Evolutionary conservation across 345 rosid species (phyloP), one percentile per base, ranked within the genome.

Genomic region (Heritiera littoralis): DNA sequence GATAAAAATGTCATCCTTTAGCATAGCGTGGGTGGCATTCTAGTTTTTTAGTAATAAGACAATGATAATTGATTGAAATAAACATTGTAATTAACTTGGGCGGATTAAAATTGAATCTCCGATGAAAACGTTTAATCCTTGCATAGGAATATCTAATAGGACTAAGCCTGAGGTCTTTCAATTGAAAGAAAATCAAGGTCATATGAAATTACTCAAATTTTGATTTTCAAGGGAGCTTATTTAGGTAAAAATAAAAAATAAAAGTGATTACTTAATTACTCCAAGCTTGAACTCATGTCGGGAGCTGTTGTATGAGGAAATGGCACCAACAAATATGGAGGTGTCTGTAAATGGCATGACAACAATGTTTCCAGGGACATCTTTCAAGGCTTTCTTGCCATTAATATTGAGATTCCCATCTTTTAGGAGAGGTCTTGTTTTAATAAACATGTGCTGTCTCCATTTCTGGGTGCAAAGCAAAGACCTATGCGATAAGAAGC

Each of bases 201-300:
- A 59, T 58, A 13, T 58, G 63, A 58, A 58, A 8, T 20, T 58
- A n/a, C 63, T 58, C 5, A 7, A 0, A 18, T 56, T 56, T n/a
- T 56, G 11, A 56, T 8, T 2, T 7, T n/a, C 14, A 15, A 54
- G 5, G 58, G n/a, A 54, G 5, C n/a, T 54, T 54, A 52, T 18
- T 18, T 56, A 18, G 28, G 61, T 56, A 56, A 18, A 56, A 3
- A 12, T 13, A 40, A 18, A 49, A 38, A 28, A 20, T 35, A 58
- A 41, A 17, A 7, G 28, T 32, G 11, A 20, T 41, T 80, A 90
- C 89, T 74, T 77, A 54, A 90, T 81, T 51, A 80, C 66, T 79
- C 91, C 93, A 35, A 88, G 91, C 81, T 81, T 90, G 79, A 88
- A 90, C 14, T 88, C 91, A 78, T 87, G 93, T 30, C 86, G 78